Conservation (phyloP, 305 asterid genomes). For the Solanum hybrid region DNA sequence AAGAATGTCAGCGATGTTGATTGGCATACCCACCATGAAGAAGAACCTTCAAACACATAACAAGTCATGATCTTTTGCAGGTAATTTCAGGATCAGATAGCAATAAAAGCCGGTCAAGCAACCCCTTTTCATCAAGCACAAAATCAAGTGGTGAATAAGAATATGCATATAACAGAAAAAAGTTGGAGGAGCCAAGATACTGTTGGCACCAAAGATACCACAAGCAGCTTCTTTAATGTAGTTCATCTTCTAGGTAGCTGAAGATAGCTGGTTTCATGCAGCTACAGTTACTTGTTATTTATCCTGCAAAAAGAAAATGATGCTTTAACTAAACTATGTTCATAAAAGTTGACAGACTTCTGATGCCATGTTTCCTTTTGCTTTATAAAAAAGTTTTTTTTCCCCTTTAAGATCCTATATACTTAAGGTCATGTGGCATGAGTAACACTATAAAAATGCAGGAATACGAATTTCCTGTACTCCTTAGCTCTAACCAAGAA, state of each 20-base stretch:
- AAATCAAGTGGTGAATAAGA: neutral
- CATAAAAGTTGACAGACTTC: slow-evolving; percentile 4
- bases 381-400: neutral
- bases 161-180: neutral
- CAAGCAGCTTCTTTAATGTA: neutral
- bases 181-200: neutral
- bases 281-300: neutral
- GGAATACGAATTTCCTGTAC: neutral
- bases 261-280: neutral
- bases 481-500: neutral
- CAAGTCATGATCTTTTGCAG: slow-evolving; percentile 18
- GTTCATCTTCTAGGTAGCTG: slow-evolving; percentile 2
- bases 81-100: slow-evolving; percentile 26
- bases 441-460: neutral
- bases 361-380: neutral
- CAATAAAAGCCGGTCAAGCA: slow-evolving; percentile 19
- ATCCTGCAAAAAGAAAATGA: slow-evolving; percentile 1
- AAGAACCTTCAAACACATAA: neutral
- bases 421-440: neutral
- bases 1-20: neutral
- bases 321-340: slow-evolving; percentile 1
- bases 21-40: neutral
- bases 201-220: neutral
- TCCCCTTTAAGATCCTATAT: neutral
- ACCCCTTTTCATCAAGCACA: slow-evolving; percentile 12